These are phyloP conservation scores for Porodaedalea pini DNA, from an alignment of 1,284 basidiomycete genomes.

Conservation along the genomic window DNA sequence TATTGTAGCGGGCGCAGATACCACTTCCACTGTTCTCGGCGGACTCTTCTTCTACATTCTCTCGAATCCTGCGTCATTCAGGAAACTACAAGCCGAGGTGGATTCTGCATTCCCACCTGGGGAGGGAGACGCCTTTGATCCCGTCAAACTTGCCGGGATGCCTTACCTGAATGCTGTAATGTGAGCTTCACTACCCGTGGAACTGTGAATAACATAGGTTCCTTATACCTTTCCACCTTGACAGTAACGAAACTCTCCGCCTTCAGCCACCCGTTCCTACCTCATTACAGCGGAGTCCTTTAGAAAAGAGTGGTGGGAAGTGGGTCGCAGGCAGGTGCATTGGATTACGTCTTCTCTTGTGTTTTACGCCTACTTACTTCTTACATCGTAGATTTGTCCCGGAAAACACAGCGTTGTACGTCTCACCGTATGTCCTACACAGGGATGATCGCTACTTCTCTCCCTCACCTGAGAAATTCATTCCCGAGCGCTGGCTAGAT, in stretches of 20 bases:
- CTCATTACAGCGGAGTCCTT: constrained; percentile 10
- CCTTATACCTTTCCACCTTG: neutral
- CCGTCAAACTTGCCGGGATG: constrained; percentile 26
- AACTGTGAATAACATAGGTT: too few species aligned
- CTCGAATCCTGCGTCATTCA: constrained; percentile 28
- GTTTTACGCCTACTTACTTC: neutral
- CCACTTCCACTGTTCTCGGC: constrained; percentile 31
- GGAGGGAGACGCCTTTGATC: constrained; percentile 20
- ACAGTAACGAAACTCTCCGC: constrained; percentile 15
- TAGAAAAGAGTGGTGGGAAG: constrained; percentile 7
- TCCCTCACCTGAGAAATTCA: constrained; percentile 37
- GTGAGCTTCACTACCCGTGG: constrained; percentile 21
- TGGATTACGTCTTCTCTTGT: neutral
- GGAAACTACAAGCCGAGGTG: constrained; percentile 29
- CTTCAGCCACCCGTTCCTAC: constrained; percentile 8
- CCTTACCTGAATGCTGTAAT: constrained; percentile 33
- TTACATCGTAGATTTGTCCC: constrained; percentile 41
- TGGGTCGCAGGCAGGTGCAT: constrained; percentile 7
- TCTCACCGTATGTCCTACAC: constrained; percentile 47
- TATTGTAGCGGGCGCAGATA: constrained; percentile 38
- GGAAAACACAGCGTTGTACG: constrained; percentile 44
- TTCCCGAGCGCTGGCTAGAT: constrained; percentile 42
- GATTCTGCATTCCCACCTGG: constrained; percentile 25
- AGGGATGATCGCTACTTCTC: constrained; percentile 38
- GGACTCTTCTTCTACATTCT: constrained; percentile 33